Percentiles rank a stretch among this genome's conserved stretches.
Evolutionary conservation across 495 filamentous ascomycete species (phyloP).

Genomic region (Lindgomyces ingoldianus): DNA sequence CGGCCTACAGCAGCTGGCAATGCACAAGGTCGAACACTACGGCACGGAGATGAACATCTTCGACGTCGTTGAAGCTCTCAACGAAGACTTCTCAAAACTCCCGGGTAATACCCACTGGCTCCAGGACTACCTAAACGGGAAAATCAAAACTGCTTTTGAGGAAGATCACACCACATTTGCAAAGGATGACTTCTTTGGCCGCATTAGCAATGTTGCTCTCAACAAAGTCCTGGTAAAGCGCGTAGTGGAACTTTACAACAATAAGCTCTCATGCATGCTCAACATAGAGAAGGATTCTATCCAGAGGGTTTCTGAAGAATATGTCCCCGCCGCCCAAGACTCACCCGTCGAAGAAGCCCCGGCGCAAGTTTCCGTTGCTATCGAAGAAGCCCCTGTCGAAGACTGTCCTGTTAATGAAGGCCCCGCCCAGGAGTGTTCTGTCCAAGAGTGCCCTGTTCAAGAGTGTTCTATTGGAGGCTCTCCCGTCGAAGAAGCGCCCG

Average conservation of each 20-base stretch:
- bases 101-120: conserved; percentile 1
- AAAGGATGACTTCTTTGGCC: conserved; percentile 2
- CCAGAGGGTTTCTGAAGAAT: no score
- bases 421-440: not conserved
- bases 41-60: conserved; percentile 1
- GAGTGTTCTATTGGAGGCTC: not conserved
- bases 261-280: conserved; percentile 3
- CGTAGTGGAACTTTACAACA: conserved; percentile 12
- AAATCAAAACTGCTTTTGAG: conserved; percentile 11
- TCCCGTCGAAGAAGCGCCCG: not conserved
- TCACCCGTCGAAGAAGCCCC: not conserved
- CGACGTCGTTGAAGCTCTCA: not conserved
- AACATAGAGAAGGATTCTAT: no score
- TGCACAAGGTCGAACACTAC: not conserved
- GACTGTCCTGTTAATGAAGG: not conserved
- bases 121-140: conserved; percentile 11
- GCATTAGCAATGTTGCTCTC: conserved; percentile 15
- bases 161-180: conserved; percentile 3
- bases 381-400: conserved; percentile 3
- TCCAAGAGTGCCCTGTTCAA: not conserved
- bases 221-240: conserved; percentile 8
- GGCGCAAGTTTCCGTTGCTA: not conserved
- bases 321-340: not conserved
- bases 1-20: conserved; percentile 18
- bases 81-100: conserved; percentile 2